Conservation (phyloP, 805 yeast genomes). For the Metschnikowia gruessii region DNA sequence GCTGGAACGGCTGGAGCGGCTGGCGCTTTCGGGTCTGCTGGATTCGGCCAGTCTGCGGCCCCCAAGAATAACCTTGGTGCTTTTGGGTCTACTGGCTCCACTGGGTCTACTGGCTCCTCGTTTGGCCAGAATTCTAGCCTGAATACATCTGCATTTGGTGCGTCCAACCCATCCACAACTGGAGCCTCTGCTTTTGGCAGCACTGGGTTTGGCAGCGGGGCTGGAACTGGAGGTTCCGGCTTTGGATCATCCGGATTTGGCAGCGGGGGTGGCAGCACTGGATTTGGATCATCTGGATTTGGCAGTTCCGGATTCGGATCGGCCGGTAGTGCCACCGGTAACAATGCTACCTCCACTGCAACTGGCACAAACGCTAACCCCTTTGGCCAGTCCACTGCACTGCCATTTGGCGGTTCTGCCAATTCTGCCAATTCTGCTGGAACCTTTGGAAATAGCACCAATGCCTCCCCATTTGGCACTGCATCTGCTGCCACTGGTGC, state of each 20-base stretch:
- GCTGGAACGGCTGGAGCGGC: not conserved
- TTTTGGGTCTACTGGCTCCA: not conserved
- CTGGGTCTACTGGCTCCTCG: not conserved
- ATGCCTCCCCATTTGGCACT: not conserved
- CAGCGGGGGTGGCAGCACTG: not conserved
- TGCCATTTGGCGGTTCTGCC: conserved; percentile 8
- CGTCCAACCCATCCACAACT: not conserved
- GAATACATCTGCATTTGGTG: not conserved
- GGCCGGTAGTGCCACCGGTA: not conserved
- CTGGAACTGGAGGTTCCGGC: too few species aligned
- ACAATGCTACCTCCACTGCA: not conserved
- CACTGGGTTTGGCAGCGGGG: not conserved
- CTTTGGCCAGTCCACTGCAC: not conserved
- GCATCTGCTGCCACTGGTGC: not conserved
- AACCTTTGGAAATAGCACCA: conserved; percentile 15
- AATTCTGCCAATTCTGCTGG: conserved; percentile 4
- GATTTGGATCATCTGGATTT: not conserved
- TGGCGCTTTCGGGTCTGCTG: conserved; percentile 7
- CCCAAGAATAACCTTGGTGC: not conserved
- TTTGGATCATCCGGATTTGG: not conserved
- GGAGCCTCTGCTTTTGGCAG: not conserved
- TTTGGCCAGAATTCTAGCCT: not conserved
- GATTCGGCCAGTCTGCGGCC: conserved; percentile 1
- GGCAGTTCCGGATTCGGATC: not conserved
- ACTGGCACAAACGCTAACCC: not conserved